Base-by-base conservation (phyloP, 495 filamentous ascomycete genomes). In the Penicillium nucicola region DNA sequence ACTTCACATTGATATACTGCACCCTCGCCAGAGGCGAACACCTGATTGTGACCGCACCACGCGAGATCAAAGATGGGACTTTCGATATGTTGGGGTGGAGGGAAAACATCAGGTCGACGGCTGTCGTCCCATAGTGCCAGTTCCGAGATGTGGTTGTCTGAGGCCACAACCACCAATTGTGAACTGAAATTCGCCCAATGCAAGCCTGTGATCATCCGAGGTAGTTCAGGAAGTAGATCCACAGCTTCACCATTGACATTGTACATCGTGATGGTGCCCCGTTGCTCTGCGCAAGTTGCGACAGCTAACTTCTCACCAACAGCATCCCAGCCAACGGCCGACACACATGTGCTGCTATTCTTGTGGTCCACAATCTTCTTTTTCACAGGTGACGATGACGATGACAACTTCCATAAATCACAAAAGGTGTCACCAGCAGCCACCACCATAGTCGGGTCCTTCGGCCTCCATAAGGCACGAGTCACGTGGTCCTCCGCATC, bases 351-450 rank as follows among this genome's bases (percentile, higher is more conserved):
- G 18, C 56, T 55, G 35, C 65, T 64, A 2, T 59, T 61, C 28
- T 69, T 72, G 31, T 64, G 60, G 25, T 74, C 65, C 14, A 67
- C 48, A 14, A 72, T 58, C 3, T 65, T 73, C 50, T 77, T 75
- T 23, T 67, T 61, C 23, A 65, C 60, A 3, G 74, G 68, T 10
- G 60, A 43, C 13, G 68, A 62, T 6, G 66, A 62, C 11, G 58
- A 54, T 2, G 82, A 78, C 42, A 91, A 62, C 56, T 81, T 87
- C 87, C 87, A 92, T 67, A 93, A 72, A 53, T 83, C 84, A 72
- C 87, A 88, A 78, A 89, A 85, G 66, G 84, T 81, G 66, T 90
- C 85, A 61, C 88, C 87, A 65, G 83, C 84, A 54, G 84, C 83
- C 57, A 84, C 86, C 66, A 95, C 77, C 64, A 88, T 71, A 31